phyloP scores from a whole-genome alignment of 2,329 filamentous ascomycete genomes.

The Alternaria ethzedia region DNA sequence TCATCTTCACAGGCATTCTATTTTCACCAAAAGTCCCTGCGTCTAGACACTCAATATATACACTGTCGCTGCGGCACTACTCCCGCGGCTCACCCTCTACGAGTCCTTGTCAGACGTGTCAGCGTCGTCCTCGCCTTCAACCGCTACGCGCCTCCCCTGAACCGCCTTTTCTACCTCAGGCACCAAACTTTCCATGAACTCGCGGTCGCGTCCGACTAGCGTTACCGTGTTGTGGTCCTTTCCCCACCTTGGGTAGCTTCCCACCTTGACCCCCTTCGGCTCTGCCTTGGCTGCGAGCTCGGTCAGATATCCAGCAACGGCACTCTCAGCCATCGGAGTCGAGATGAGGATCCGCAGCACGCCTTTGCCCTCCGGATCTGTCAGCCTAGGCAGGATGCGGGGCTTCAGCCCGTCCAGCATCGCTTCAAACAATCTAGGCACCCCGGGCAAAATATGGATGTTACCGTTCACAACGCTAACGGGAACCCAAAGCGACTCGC shows the following conservation, averaged over 20 bases:
- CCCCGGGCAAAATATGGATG: conserved; percentile 88
- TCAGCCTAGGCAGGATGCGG: conserved; percentile 70
- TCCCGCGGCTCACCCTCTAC: conserved; percentile 29
- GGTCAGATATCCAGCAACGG: conserved; percentile 81
- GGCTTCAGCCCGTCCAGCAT: conserved; percentile 81
- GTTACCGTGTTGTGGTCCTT: conserved; percentile 89
- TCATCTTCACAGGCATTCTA: conserved; percentile 19
- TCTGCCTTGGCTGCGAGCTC: conserved; percentile 76
- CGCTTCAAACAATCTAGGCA: conserved; percentile 82
- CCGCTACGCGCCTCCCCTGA: conserved; percentile 70
- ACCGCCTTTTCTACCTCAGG: conserved; percentile 79
- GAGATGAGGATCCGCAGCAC: conserved; percentile 81
- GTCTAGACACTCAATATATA: neutral
- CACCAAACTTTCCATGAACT: conserved; percentile 79
- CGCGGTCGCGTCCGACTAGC: conserved; percentile 76
- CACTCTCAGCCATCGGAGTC: conserved; percentile 86
- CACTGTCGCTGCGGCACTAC: conserved; percentile 3
- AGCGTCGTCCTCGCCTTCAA: conserved; percentile 68
- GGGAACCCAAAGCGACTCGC: conserved; percentile 88
- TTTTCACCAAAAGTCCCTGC: conserved; percentile 26
- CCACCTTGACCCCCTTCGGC: conserved; percentile 84
- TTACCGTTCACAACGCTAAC: conserved; percentile 90
- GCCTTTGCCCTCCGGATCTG: conserved; percentile 81
- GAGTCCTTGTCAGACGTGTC: conserved; percentile 48
- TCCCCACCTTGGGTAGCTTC: conserved; percentile 92